Base-by-base conservation (phyloP, 192 early-diverging fungal species). In the Rhizophlyctis rosea region DNA sequence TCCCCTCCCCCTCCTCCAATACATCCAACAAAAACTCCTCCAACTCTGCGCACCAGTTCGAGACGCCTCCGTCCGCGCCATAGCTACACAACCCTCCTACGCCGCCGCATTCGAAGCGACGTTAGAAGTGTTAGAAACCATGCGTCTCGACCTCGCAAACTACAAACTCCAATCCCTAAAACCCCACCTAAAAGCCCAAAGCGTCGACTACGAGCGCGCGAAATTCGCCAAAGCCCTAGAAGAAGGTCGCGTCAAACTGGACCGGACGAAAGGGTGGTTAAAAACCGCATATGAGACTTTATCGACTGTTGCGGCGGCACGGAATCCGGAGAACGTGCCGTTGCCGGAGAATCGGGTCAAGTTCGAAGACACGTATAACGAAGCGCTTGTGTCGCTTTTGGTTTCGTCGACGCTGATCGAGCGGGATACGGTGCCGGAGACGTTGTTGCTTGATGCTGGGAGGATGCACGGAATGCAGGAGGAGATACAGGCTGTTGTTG, bases 121-220 rank as follows among this genome's bases (percentile, higher is more conserved):
- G 23, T 63, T 91, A 21, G 81, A 76, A 24, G 39, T 88, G 0
- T 62, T 92, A 31, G 89, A 94, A 25, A 68, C 76, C 11, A 94
- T 94, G 92, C 78, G 82, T 50, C 66, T 91, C 48, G 92, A 94
- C 63, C 62, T 93, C n/a, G 75, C 84, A 29, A 94, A 94, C 71
- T 92, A 83, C 69, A 65, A 84, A 4, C 58, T 94, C 29, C 79
- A 78, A 49, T 67, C 76, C 1, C 71, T 91, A 1, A 77, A 87
- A 13, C 91, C 92, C 2, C 76, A 77, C 62, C 61, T 94, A 30
- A 78, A 77, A 64, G 73, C 76, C 5, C 82, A 88, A 32, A 89
- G 90, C 14, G 85, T 89, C 23, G 82, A 81, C 14, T 93, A 93
- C 60, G 92, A 94, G 68, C 71, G 76, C 25, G 53, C 66, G 1